Evolutionary conservation across 345 rosid genomes (phyloP).

Genomic region (Acer yangbiense): DNA sequence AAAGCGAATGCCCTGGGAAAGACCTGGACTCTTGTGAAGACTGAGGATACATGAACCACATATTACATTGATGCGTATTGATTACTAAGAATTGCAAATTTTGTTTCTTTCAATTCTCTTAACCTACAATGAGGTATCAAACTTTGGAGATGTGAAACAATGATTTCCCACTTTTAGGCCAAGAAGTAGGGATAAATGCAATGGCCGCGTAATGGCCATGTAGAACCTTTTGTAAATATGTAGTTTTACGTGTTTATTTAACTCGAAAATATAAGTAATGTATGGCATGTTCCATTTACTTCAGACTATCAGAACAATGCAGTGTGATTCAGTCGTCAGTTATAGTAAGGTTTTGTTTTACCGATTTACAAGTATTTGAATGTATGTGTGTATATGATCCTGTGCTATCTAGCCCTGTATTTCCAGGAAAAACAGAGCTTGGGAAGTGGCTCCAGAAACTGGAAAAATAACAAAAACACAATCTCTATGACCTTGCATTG

Average conservation of each 20-base stretch:
- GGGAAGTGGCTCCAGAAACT: too few relatives aligned
- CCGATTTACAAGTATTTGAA: not conserved
- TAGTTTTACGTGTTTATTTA: not conserved
- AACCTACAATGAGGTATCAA: not conserved
- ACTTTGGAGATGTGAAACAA: not conserved
- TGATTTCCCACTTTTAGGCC: not conserved
- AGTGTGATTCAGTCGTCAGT: not conserved
- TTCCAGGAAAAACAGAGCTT: too few relatives aligned
- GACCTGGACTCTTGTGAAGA: conserved; percentile 67
- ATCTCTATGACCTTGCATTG: not conserved
- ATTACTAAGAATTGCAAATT: not conserved
- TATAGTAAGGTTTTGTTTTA: not conserved
- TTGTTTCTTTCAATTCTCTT: conserved; percentile 4
- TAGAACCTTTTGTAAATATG: conserved; percentile 8
- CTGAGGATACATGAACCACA: conserved; percentile 49
- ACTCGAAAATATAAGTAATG: not conserved
- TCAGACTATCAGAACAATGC: not conserved
- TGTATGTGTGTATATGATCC: not conserved
- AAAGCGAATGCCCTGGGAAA: conserved; percentile 41
- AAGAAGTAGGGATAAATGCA: not conserved
- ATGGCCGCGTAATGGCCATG: not conserved
- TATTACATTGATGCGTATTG: not conserved
- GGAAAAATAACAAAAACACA: too few relatives aligned
- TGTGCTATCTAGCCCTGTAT: not conserved
- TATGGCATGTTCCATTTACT: not conserved